A percentile compares a stretch with the other conserved stretches of the same genome.
Conservation (phyloP, 306 rosid genomes). For the Citrullus amarus region DNA sequence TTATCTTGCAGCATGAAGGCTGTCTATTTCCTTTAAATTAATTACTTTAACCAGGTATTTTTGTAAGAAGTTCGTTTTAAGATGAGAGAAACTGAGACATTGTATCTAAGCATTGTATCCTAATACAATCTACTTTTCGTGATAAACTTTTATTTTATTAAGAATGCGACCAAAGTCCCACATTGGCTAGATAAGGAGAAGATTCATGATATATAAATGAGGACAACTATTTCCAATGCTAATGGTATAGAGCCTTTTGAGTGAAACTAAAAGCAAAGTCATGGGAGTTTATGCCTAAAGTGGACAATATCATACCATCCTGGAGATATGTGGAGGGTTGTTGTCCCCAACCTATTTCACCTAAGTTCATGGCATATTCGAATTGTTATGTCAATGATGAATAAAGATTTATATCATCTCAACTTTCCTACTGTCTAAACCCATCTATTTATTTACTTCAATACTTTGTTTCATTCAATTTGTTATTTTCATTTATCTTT, state of each 20-base stretch:
- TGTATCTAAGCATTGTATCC: neutral
- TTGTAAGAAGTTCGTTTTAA: neutral
- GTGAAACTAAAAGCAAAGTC: too few species aligned
- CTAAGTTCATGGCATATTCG: neutral
- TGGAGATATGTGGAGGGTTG: too few species aligned
- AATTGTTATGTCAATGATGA: neutral
- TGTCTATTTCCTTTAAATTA: neutral
- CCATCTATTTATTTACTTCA: neutral
- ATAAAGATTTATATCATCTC: neutral
- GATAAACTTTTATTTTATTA: neutral
- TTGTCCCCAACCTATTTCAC: neutral
- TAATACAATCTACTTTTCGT: neutral
- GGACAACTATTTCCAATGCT: too few species aligned
- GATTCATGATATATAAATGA: too few species aligned
- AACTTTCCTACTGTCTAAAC: neutral
- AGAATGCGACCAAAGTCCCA: too few species aligned
- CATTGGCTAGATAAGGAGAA: too few species aligned
- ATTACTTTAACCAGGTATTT: neutral
- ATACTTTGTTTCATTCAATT: neutral
- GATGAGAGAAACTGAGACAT: neutral
- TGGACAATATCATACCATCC: too few species aligned
- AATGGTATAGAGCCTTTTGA: too few species aligned
- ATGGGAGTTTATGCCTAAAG: too few species aligned
- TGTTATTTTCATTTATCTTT: neutral
- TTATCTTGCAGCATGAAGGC: neutral